Evolutionary conservation across 2,329 filamentous ascomycete genomes (phyloP), one percentile per base, ranked within the genome.

Genomic region (Ophiostoma angusticollis): DNA sequence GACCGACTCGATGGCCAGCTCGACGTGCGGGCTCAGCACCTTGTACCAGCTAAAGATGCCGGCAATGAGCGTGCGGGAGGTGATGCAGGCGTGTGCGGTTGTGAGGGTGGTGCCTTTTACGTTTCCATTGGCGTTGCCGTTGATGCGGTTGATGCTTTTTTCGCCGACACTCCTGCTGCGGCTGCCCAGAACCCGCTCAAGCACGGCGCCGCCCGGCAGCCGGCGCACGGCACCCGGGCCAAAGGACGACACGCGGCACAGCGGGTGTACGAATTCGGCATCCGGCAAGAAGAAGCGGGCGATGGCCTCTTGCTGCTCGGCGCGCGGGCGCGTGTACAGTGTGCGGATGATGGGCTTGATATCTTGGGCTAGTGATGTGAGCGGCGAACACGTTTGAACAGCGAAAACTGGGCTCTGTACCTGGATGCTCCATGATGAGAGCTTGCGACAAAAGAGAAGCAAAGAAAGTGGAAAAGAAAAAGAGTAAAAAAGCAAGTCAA

Each of bases 41-140:
- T 85, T 84, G 59, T 93, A 89, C 82, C 81, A 87, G 29, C 76
- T 73, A 53, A 84, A 93, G 41, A 93, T 79, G 49, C 69, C 67
- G 34, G 71, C 61, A 14, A 93, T 67, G 6, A 83, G 54, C 59
- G 68, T 74, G 31, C 83, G 68, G 9, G 81, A 87, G 46, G 78
- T 72, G 18, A 72, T 40, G 1, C n/a, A n/a, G n/a, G n/a, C n/a
- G n/a, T n/a, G n/a, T n/a, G n/a, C n/a, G n/a, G n/a, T n/a, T n/a
- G n/a, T n/a, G n/a, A n/a, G n/a, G n/a, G n/a, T n/a, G n/a, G n/a
- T n/a, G n/a, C n/a, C n/a, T n/a, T n/a, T n/a, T n/a, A n/a, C n/a
- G n/a, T n/a, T n/a, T n/a, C n/a, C n/a, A n/a, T n/a, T n/a, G n/a
- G n/a, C n/a, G n/a, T n/a, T n/a, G n/a, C n/a, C n/a, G n/a, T n/a